Evolutionary conservation across 2,329 filamentous ascomycete species (phyloP).

Genomic region (Lizonia empirigonia): DNA sequence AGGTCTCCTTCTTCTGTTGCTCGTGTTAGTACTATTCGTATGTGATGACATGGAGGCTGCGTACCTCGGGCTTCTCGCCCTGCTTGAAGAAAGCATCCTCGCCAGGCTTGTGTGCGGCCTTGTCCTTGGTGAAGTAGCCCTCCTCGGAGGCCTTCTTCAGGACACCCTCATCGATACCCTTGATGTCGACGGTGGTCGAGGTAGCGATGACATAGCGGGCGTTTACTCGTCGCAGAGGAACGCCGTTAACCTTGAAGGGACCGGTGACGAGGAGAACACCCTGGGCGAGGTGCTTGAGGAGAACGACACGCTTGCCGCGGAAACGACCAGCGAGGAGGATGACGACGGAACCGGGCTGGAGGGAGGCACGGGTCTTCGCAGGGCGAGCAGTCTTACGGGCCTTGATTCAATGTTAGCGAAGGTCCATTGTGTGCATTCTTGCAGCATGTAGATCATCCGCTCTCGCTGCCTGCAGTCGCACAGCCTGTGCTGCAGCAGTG

Average conservation of each 20-base stretch:
- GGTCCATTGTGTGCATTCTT: constrained; percentile 15
- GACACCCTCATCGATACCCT: constrained; percentile 73
- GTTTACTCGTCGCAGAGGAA: constrained; percentile 92
- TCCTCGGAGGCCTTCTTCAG: constrained; percentile 78
- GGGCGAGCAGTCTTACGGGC: constrained; percentile 92
- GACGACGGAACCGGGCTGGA: constrained; percentile 93
- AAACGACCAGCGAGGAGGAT: constrained; percentile 99
- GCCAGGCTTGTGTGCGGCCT: constrained; percentile 90
- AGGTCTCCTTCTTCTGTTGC: constrained; percentile 91
- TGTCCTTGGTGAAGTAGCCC: constrained; percentile 97
- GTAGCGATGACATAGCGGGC: constrained; percentile 92
- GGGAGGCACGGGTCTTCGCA: constrained; percentile 83
- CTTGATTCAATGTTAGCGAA: constrained; percentile 58
- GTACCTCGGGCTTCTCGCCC: constrained; percentile 95
- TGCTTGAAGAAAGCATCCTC: constrained; percentile 99
- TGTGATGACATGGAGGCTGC: constrained; percentile 39
- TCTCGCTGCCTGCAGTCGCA: constrained; percentile 11
- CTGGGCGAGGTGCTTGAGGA: constrained; percentile 96
- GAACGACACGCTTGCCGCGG: constrained; percentile 99
- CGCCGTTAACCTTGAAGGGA: constrained; percentile 99
- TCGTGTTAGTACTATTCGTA: constrained; percentile 22
- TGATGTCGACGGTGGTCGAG: constrained; percentile 81
- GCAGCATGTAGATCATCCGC: constrained; percentile 7
- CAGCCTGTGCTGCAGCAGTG: constrained; percentile 7
- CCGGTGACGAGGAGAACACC: constrained; percentile 98